Evolutionary conservation across 1,284 basidiomycete genomes (phyloP), one percentile per base, ranked within the genome.

Genomic region (Rhodotorula sp.): DNA sequence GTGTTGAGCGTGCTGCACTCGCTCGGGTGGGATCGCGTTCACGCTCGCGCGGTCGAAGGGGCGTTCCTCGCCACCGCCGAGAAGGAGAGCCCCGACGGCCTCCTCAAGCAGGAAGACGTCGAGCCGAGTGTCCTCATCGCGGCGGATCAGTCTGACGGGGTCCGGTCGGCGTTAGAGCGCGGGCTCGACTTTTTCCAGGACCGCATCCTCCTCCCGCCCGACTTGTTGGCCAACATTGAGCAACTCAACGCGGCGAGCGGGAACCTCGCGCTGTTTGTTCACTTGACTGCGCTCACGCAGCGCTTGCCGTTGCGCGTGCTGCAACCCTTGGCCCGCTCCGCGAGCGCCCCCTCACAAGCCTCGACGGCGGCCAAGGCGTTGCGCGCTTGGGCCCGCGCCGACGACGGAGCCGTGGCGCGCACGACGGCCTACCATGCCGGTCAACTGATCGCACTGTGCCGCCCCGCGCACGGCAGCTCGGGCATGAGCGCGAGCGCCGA

Each of bases 171-270:
- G 23, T 38, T 76, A n/a, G 62, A 67, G 23, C 62, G 65, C 4
- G 74, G 71, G 3, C 28, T 71, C 26, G 65, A 73, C 16, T 76
- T 71, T 56, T 73, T 69, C 60, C 67, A 73, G 71, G 68, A 75
- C 38, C 64, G 69, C 10, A 62, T 75, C 31, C 45, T 75, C 55
- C 68, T 75, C 18, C 68, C 73, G n/a, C 66, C 73, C 2, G 71
- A 72, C 60, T 54, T 75, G 60, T 62, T 71, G n/a, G 66, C 70
- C 6, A 56, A 60, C n/a, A 47, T 68, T 8, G 66, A 69, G 15
- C 58, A 70, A 4, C 64, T 58, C 15, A 54, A 43, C 62, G 54
- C 62, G 4, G 70, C 58, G 5, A 60, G 59, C 31, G 57, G 49
- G 45, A 64, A 62, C 60, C 68, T 74, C 63, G 70, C 72, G 2